phyloP scores from a whole-genome alignment of 2,329 filamentous ascomycete genomes.

The Arachnopeziza araneosa region DNA sequence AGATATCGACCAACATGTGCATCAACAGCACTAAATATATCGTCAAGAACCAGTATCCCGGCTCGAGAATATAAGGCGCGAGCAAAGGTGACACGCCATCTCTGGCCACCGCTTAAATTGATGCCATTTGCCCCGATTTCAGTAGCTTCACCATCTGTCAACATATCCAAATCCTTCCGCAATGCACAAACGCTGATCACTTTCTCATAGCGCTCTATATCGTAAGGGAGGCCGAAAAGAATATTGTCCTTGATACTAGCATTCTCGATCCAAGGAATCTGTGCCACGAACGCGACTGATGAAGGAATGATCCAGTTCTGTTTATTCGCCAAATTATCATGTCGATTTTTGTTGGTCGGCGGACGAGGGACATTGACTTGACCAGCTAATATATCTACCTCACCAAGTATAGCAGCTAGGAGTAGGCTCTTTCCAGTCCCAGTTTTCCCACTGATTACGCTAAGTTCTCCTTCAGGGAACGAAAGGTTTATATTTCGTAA shows the following conservation, averaged over 20 bases:
- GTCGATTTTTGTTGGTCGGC: constrained; percentile 47
- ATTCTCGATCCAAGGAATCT: constrained; percentile 65
- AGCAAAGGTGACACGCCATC: constrained; percentile 76
- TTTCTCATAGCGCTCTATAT: constrained; percentile 62
- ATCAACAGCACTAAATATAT: constrained; percentile 78
- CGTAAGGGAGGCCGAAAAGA: constrained; percentile 66
- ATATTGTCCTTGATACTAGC: constrained; percentile 75
- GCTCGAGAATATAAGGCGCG: constrained; percentile 75
- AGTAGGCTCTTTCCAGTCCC: constrained; percentile 77
- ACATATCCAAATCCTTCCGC: constrained; percentile 68
- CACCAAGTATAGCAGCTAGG: constrained; percentile 67
- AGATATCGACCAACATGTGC: constrained; percentile 75
- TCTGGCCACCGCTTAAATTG: constrained; percentile 77
- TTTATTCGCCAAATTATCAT: constrained; percentile 55
- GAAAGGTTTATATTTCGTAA: constrained; percentile 58
- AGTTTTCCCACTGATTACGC: constrained; percentile 70
- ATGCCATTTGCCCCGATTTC: constrained; percentile 82
- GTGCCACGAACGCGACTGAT: constrained; percentile 57
- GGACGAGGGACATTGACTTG: constrained; percentile 50
- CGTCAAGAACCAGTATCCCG: constrained; percentile 71
- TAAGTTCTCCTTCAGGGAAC: constrained; percentile 67
- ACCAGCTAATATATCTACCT: constrained; percentile 64
- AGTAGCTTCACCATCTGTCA: constrained; percentile 71
- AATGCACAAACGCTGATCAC: constrained; percentile 70
- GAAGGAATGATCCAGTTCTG: constrained; percentile 64